Base-by-base conservation (phyloP, 1,139 yeast genomes). In the Taiozyma onychis region DNA sequence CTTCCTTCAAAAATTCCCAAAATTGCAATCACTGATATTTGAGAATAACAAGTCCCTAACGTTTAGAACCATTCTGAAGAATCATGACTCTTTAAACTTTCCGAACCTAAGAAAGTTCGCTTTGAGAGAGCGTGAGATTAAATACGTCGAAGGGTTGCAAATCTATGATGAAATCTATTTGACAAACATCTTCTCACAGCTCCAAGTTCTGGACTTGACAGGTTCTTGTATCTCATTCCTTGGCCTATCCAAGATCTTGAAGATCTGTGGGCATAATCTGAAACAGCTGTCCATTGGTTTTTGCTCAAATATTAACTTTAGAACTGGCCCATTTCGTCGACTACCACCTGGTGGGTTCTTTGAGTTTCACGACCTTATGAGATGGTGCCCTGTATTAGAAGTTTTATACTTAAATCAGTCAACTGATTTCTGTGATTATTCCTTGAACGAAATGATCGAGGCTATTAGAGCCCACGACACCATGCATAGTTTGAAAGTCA, bases 201-300 rank as follows among this genome's bases (percentile, higher is more conserved):
- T 61, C 3, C 42, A 42, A 1, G 41, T 49, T 6, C 44, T 61
- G 32, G 61, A 61, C 35, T 37, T 61, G 13, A 55, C 61, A 0
- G 59, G 59, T 11, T 57, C 62, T 2, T 54, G 57, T 13, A 58
- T 61, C 6, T 57, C 62, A 7, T 57, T 47, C 44, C 54, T 48
- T 18, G 61, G 61, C 4, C 32, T 61, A 9, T 39, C 47, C 7
- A 57, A 54, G 30, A 44, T 61, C 2, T 30, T 61, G 6, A 30
- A 13, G 6, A 39, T 53, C 1, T 51, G 60, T 46, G 61, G 61
- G 2, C 9, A 4, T 1, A 18, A 30, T 1, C 45, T 61, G 42
- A 50, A 35, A 26, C 56, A 56, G 11, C 48, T 61, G 1, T 57
- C 52, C 3, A 54, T 61, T 46, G 61, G 62, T 1, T 43, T 48